phyloP scores from a whole-genome alignment of 192 early-diverging fungal genomes.

The Linnemannia exigua region DNA sequence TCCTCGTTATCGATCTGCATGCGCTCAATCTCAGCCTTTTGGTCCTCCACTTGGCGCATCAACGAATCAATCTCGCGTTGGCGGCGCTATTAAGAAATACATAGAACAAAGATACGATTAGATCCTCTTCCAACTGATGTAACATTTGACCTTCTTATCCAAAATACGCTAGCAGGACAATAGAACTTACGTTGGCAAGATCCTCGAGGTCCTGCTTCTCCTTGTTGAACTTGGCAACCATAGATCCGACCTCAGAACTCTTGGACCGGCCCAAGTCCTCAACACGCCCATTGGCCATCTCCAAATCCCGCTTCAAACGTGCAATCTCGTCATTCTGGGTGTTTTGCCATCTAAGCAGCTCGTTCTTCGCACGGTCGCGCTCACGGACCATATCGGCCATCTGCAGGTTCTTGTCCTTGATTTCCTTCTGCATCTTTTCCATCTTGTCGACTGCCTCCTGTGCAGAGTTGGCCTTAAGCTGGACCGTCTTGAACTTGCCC shows the following conservation, averaged over 20 bases:
- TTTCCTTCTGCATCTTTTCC: conserved; percentile 82
- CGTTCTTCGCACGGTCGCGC: conserved; percentile 84
- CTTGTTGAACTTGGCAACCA: conserved; percentile 82
- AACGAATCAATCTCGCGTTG: conserved; percentile 49
- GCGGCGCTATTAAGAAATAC: conserved; percentile 17
- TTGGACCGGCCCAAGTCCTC: conserved; percentile 81
- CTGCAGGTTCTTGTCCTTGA: conserved; percentile 74
- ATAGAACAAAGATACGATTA: neutral
- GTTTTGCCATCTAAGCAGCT: conserved; percentile 80
- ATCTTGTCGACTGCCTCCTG: conserved; percentile 86
- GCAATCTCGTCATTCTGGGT: conserved; percentile 86
- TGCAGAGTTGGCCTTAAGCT: conserved; percentile 81
- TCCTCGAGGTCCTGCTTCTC: conserved; percentile 87
- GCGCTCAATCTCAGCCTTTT: conserved; percentile 79
- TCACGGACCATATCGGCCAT: conserved; percentile 90
- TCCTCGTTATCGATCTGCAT: conserved; percentile 73
- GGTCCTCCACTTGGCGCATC: conserved; percentile 74
- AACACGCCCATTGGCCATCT: conserved; percentile 78
- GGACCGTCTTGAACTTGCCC: conserved; percentile 88
- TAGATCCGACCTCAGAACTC: conserved; percentile 83
- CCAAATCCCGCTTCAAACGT: conserved; percentile 83
- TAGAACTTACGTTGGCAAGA: conserved; percentile 53
- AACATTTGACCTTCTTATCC: neutral
- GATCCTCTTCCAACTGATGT: neutral
- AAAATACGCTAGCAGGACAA: neutral